phyloP scores from a whole-genome alignment of 257 asterid species.

The Nicotiana noctiflora region DNA sequence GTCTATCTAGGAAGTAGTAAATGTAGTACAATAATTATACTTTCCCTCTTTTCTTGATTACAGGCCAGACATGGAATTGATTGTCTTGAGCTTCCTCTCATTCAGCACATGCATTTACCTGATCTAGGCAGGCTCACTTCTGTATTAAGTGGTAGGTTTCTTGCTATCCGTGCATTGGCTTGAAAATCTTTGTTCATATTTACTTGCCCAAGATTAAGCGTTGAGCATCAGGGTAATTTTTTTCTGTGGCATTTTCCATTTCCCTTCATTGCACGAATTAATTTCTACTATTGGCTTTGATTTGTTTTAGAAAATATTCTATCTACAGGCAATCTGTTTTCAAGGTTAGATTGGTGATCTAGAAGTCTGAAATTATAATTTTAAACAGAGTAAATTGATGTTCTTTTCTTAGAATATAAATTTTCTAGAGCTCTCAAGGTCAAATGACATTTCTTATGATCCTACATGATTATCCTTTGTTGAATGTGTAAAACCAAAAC shows the following conservation, averaged over 20 bases:
- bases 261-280: not conserved
- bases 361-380: not conserved
- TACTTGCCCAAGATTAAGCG: not conserved
- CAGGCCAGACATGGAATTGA: slow-evolving; percentile 55
- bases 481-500: not conserved
- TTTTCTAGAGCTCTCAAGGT: not conserved
- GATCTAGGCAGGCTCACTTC: slow-evolving; percentile 50
- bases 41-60: not conserved
- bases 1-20: not conserved
- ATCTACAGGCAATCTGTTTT: not conserved
- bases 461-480: not conserved
- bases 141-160: slow-evolving; percentile 41
- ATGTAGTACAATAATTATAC: not conserved
- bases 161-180: not conserved
- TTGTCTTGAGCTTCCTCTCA: slow-evolving; percentile 80
- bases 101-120: slow-evolving; percentile 59
- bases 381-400: not conserved
- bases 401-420: not conserved
- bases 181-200: not conserved
- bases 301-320: not conserved
- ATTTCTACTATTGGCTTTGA: not conserved
- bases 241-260: not conserved
- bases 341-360: not conserved
- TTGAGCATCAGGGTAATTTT: not conserved
- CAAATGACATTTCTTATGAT: not conserved